A percentile compares a stretch with the other conserved stretches of the same genome.
Evolutionary conservation across 73 alveolate genomes (phyloP).

Genomic region (Stentor roeselii): DNA sequence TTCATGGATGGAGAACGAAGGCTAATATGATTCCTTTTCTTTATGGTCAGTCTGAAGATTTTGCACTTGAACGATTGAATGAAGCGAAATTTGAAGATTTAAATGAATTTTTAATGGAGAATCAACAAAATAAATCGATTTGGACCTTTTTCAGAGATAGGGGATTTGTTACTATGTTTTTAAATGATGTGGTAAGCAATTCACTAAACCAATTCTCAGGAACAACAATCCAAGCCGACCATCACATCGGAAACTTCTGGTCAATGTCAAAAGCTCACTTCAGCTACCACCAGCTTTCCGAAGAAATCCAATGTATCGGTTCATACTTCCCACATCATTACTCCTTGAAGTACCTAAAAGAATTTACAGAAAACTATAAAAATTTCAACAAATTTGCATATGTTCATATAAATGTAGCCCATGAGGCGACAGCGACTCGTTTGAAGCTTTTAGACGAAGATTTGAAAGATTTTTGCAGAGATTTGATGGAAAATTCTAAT

Average conservation of each 20-base stretch:
- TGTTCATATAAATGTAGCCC: not conserved
- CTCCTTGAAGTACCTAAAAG: not conserved
- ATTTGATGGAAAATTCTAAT: not conserved
- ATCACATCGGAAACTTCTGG: not conserved
- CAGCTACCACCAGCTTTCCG: not conserved
- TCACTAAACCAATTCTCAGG: not conserved
- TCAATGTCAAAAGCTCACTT: not conserved
- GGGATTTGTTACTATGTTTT: not conserved
- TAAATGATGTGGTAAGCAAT: not conserved
- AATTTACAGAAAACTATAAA: not conserved
- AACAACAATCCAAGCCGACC: not conserved
- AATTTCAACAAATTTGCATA: not conserved
- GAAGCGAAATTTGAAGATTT: not conserved
- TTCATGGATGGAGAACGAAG: not conserved
- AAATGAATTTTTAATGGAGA: not conserved
- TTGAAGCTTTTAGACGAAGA: not conserved
- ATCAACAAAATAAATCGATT: not conserved
- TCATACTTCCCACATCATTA: not conserved
- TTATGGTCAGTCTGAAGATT: not conserved
- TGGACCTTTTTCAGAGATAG: not conserved
- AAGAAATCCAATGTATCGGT: not conserved
- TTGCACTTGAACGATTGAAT: not conserved
- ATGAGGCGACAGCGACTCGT: not conserved
- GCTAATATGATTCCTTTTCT: not conserved
- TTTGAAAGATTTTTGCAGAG: not conserved